These are phyloP conservation scores for Ceriops decandra DNA, from an alignment of 345 rosid genomes.

Conservation along the genomic window DNA sequence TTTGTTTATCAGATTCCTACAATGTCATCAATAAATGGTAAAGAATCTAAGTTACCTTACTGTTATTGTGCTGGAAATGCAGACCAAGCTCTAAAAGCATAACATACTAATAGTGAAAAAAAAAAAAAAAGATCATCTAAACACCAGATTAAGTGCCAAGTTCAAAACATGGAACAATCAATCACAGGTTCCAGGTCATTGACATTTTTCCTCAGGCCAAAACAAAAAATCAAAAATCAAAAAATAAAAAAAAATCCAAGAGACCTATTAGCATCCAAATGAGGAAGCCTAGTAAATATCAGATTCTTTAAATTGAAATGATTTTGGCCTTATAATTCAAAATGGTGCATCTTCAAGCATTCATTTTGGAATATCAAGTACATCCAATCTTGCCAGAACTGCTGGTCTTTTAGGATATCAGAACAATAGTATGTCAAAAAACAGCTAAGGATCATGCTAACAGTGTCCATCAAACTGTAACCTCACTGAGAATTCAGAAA, in stretches of 20 bases:
- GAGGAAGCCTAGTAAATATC: not conserved
- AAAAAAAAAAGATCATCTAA: no score
- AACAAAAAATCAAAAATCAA: not conserved
- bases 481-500: no score
- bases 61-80: not conserved
- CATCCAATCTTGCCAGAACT: not conserved
- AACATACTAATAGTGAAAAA: no score
- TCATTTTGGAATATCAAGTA: not conserved
- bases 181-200: no score
- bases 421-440: not conserved
- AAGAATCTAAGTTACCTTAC: not conserved
- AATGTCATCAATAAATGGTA: not conserved
- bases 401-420: not conserved
- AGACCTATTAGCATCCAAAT: not conserved
- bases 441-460: no score
- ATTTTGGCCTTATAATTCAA: not conserved
- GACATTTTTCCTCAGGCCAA: not conserved
- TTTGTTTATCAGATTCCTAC: constrained; percentile 39
- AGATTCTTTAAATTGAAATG: no score
- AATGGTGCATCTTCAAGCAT: not conserved
- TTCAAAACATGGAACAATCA: no score
- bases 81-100: not conserved
- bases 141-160: no score
- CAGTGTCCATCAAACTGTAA: no score
- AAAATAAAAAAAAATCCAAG: not conserved